Percentiles rank a stretch among this genome's conserved stretches.
Evolutionary conservation across 2,329 filamentous ascomycete species (phyloP).

Genomic region (Thielaviopsis ethacetica): DNA sequence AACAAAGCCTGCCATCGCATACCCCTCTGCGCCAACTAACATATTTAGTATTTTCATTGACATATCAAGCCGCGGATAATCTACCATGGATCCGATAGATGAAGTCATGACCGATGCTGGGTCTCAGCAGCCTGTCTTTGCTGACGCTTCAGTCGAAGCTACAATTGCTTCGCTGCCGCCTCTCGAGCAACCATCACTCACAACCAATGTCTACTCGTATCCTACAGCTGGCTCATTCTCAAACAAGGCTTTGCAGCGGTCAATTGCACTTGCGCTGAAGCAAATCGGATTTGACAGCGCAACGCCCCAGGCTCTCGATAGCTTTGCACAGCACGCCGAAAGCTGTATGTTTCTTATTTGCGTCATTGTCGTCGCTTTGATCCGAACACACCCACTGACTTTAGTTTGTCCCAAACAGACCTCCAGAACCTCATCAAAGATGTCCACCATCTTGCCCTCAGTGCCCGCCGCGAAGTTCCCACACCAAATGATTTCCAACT

Average conservation of each 20-base stretch:
- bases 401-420: conserved; percentile 22
- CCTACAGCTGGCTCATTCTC: conserved; percentile 11
- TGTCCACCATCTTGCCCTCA: conserved; percentile 29
- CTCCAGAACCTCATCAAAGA: conserved; percentile 31
- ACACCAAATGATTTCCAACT: conserved; percentile 41
- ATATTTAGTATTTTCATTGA: background rate
- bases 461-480: conserved; percentile 34
- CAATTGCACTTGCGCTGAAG: conserved; percentile 37
- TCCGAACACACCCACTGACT: conserved; percentile 13
- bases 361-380: background rate
- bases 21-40: background rate
- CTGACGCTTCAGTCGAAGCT: background rate
- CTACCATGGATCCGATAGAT: background rate
- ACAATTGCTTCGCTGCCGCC: background rate
- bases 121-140: background rate
- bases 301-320: conserved; percentile 39
- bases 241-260: conserved; percentile 32
- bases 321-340: conserved; percentile 38
- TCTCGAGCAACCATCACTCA: background rate
- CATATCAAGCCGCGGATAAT: background rate
- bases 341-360: conserved; percentile 29
- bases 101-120: background rate
- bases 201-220: background rate
- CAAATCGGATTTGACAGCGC: conserved; percentile 43
- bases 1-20: background rate